Conservation (phyloP, 1,284 basidiomycete genomes). For the Ganoderma leucocontextum region DNA sequence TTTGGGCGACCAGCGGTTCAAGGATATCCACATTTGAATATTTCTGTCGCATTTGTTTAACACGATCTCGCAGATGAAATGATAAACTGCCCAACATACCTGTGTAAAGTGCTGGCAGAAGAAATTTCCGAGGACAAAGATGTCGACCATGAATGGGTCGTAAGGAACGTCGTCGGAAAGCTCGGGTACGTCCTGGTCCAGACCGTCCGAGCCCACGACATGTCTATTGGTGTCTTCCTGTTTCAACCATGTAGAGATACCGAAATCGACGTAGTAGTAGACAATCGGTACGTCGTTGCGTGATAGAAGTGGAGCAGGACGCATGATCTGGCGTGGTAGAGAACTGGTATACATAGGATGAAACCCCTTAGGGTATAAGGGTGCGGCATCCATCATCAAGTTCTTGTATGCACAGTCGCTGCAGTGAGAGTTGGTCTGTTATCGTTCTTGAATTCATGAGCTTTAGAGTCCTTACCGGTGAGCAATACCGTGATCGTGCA, state of each 20-base stretch:
- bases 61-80: too few species aligned
- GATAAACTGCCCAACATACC: not conserved
- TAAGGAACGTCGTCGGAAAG: conserved; percentile 37
- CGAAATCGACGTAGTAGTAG: conserved; percentile 42
- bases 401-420: conserved; percentile 37
- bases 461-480: conserved; percentile 31
- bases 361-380: conserved; percentile 37
- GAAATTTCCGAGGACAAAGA: conserved; percentile 40
- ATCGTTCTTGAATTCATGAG: not conserved
- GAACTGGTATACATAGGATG: conserved; percentile 30
- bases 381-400: conserved; percentile 40
- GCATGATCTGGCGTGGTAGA: conserved; percentile 25
- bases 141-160: conserved; percentile 42
- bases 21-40: conserved; percentile 7
- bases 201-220: conserved; percentile 29
- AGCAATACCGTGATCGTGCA: conserved; percentile 37
- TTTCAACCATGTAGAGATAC: conserved; percentile 32
- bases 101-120: conserved; percentile 15
- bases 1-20: not conserved
- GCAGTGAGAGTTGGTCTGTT: not conserved
- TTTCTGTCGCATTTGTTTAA: too few species aligned
- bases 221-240: conserved; percentile 12
- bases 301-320: conserved; percentile 10
- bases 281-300: conserved; percentile 22
- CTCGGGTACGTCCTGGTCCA: conserved; percentile 39